phyloP scores from a whole-genome alignment of 768 basidiomycete species.

The Leccinum aurantiacum region DNA sequence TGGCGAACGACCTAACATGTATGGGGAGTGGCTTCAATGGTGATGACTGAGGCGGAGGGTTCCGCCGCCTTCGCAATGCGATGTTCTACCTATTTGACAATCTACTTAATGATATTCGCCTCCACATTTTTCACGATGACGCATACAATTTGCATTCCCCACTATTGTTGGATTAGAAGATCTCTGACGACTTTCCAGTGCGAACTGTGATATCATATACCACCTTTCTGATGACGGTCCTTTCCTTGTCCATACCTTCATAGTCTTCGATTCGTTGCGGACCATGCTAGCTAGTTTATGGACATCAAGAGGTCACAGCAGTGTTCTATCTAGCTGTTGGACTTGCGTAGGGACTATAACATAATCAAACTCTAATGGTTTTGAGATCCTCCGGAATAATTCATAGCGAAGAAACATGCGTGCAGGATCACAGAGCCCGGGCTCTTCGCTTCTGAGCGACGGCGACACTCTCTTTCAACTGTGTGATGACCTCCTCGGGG shows the following conservation, averaged over 20 bases:
- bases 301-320: slow-evolving; percentile 5
- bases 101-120: slow-evolving; percentile 32
- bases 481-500: slow-evolving; percentile 74
- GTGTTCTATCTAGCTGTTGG: slow-evolving; percentile 17
- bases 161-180: slow-evolving; percentile 34
- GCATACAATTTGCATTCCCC: slow-evolving; percentile 26
- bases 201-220: slow-evolving; percentile 32
- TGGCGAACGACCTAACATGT: slow-evolving; percentile 92
- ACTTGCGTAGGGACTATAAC: slow-evolving; percentile 26
- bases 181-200: slow-evolving; percentile 22
- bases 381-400: not conserved
- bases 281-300: slow-evolving; percentile 19
- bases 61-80: slow-evolving; percentile 6
- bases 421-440: slow-evolving; percentile 3
- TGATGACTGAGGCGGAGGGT: slow-evolving; percentile 19
- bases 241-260: slow-evolving; percentile 28
- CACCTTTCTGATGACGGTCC: slow-evolving; percentile 27
- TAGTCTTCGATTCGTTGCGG: slow-evolving; percentile 19
- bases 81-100: slow-evolving; percentile 22
- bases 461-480: slow-evolving; percentile 69
- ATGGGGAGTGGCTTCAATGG: slow-evolving; percentile 78
- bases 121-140: slow-evolving; percentile 26
- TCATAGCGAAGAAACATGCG: not conserved
- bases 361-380: slow-evolving; percentile 29
- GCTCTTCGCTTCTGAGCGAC: slow-evolving; percentile 56